These are phyloP conservation scores for Suillus subluteus DNA, from an alignment of 768 basidiomycete genomes.

Conservation along the genomic window DNA sequence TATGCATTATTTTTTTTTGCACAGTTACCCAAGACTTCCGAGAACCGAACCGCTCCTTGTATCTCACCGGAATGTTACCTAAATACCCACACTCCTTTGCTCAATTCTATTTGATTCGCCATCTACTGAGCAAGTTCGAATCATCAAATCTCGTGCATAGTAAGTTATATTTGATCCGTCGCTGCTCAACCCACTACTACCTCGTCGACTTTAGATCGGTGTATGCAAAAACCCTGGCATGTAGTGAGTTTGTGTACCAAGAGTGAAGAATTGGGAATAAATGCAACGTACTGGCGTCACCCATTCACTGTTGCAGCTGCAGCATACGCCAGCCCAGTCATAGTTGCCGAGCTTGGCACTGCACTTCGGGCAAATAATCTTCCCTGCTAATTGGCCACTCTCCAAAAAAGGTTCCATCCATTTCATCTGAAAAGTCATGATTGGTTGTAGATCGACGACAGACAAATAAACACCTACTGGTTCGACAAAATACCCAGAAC, in stretches of 20 bases:
- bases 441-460: not conserved
- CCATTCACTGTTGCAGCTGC: conserved; percentile 86
- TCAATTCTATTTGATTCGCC: not conserved
- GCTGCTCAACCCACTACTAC: conserved; percentile 37
- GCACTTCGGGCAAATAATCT: conserved; percentile 93
- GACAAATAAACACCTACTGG: conserved; percentile 61
- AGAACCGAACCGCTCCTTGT: conserved; percentile 9
- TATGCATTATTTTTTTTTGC: conserved; percentile 35
- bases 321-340: conserved; percentile 95
- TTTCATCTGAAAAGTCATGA: conserved; percentile 60
- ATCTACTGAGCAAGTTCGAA: not conserved
- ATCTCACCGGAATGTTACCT: conserved; percentile 3
- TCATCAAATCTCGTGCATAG: not conserved
- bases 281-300: conserved; percentile 74
- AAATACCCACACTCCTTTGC: conserved; percentile 4
- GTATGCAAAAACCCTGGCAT: conserved; percentile 64
- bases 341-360: conserved; percentile 91
- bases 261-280: conserved; percentile 2
- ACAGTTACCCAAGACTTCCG: not conserved
- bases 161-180: not conserved
- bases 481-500: conserved; percentile 97
- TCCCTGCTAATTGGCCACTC: conserved; percentile 80
- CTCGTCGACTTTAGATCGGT: conserved; percentile 71
- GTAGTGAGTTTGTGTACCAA: not conserved
- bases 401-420: conserved; percentile 93